Conservation (phyloP, 2,329 filamentous ascomycete genomes). For the Rugonectria rugulosa region DNA sequence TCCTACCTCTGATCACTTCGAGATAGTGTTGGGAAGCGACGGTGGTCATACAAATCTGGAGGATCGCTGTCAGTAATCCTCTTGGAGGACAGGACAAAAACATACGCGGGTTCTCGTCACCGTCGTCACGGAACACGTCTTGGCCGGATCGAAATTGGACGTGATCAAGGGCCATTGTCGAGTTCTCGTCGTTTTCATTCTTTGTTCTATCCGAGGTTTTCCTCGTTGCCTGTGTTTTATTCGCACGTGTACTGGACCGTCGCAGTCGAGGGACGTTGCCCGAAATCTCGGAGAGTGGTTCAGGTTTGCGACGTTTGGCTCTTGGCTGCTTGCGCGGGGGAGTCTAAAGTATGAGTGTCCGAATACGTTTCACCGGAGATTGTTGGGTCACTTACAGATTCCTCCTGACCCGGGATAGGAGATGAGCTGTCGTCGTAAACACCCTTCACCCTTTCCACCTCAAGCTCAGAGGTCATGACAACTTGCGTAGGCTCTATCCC, state of each 20-base stretch:
- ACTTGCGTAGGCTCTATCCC: slow-evolving; percentile 70
- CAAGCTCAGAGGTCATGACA: slow-evolving; percentile 64
- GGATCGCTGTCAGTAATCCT: slow-evolving; percentile 26
- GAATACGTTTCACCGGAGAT: neutral
- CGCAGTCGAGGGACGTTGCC: slow-evolving; percentile 44
- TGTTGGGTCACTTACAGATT: slow-evolving; percentile 51
- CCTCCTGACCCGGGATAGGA: slow-evolving; percentile 47
- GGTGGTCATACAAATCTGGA: slow-evolving; percentile 36
- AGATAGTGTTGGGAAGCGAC: slow-evolving; percentile 30
- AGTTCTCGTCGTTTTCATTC: slow-evolving; percentile 24
- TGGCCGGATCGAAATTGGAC: slow-evolving; percentile 33
- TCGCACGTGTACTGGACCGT: slow-evolving; percentile 30
- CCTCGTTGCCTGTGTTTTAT: slow-evolving; percentile 28
- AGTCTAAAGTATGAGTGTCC: slow-evolving; percentile 26
- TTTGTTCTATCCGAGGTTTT: slow-evolving; percentile 25
- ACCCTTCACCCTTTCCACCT: slow-evolving; percentile 60
- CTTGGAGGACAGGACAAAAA: neutral
- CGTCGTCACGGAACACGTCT: slow-evolving; percentile 44
- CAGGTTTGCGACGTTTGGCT: slow-evolving; percentile 42
- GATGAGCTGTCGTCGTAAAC: slow-evolving; percentile 69
- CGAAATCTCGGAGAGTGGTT: slow-evolving; percentile 45
- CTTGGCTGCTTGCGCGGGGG: slow-evolving; percentile 43
- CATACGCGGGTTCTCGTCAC: slow-evolving; percentile 37
- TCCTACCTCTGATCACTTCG: slow-evolving; percentile 38
- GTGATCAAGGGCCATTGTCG: slow-evolving; percentile 17